Percentiles rank a stretch among this genome's conserved stretches.
These are phyloP conservation scores for Axilococcus clingmanii DNA, from an alignment of 139 green algal species.

Conservation along the genomic window DNA sequence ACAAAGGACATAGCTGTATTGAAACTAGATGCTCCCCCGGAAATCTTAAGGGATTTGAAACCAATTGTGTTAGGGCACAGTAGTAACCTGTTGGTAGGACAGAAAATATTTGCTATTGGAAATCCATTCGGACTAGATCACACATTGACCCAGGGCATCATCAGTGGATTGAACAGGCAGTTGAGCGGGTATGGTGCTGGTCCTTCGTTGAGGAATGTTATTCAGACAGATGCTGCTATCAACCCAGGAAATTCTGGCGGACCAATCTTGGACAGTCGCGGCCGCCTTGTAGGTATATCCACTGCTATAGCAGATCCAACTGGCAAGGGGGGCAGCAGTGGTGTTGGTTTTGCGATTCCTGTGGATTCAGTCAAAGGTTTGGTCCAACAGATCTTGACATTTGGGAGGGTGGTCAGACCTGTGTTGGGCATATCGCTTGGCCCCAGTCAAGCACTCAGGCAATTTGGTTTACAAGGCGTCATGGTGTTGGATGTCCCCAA, in stretches of 20 bases:
- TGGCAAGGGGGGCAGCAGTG: slow-evolving; percentile 30
- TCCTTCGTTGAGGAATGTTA: slow-evolving; percentile 42
- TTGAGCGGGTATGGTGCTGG: slow-evolving; percentile 19
- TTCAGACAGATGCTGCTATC: slow-evolving; percentile 63
- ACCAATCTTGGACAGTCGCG: slow-evolving; percentile 23
- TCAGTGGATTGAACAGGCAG: slow-evolving; percentile 57
- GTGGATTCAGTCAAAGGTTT: slow-evolving; percentile 53
- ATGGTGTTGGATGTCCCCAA: slow-evolving; percentile 38
- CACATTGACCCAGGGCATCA: slow-evolving; percentile 59
- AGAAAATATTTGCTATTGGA: slow-evolving; percentile 49
- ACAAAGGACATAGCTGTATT: slow-evolving; percentile 73
- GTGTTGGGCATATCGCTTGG: slow-evolving; percentile 86
- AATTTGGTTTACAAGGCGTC: slow-evolving; percentile 36
- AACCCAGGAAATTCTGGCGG: slow-evolving; percentile 59
- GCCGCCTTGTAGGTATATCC: slow-evolving; percentile 67
- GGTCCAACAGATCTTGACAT: slow-evolving; percentile 69
- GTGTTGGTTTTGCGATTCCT: slow-evolving; percentile 67
- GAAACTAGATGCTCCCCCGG: slow-evolving; percentile 39
- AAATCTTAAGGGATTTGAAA: slow-evolving; percentile 32
- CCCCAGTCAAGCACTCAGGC: slow-evolving; percentile 35
- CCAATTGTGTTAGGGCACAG: slow-evolving; percentile 18
- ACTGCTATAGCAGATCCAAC: slow-evolving; percentile 56
- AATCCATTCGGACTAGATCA: slow-evolving; percentile 82
- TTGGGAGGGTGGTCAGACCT: slow-evolving; percentile 51
- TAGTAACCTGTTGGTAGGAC: slow-evolving; percentile 38